Conservation (phyloP, 805 yeast genomes). For the Candida railenensis region DNA sequence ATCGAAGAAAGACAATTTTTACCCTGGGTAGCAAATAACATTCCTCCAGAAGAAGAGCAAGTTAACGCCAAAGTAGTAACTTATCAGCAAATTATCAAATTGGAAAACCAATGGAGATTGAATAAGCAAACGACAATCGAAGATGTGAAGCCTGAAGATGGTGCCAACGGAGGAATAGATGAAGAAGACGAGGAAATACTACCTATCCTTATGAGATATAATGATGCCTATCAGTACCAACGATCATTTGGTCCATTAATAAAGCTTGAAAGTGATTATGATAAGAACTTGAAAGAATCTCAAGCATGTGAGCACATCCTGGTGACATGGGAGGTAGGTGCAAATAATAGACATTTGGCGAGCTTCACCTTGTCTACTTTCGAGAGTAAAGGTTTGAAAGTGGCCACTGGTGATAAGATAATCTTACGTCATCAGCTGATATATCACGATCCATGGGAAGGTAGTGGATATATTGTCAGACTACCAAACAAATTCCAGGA, state of each 20-base stretch:
- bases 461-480: conserved; percentile 67
- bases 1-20: conserved; percentile 77
- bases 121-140: conserved; percentile 67
- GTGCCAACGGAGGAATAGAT: conserved; percentile 11
- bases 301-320: conserved; percentile 72
- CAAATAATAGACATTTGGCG: conserved; percentile 64
- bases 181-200: conserved; percentile 55
- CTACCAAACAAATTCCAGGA: conserved; percentile 68
- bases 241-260: conserved; percentile 81
- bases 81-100: conserved; percentile 61
- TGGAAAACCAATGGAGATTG: conserved; percentile 81
- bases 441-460: conserved; percentile 69
- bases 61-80: conserved; percentile 56
- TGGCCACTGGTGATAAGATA: conserved; percentile 85
- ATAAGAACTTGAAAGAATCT: conserved; percentile 69
- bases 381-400: conserved; percentile 63
- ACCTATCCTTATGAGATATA: conserved; percentile 74
- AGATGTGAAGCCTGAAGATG: conserved; percentile 54
- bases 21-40: conserved; percentile 74
- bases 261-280: conserved; percentile 78
- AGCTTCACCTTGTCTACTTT: conserved; percentile 66
- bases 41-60: conserved; percentile 64
- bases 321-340: conserved; percentile 71
- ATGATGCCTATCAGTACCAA: conserved; percentile 83
- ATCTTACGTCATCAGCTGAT: conserved; percentile 39